Percentiles rank a stretch among this genome's conserved stretches.
Conservation (phyloP, 2,329 filamentous ascomycete species). For the Colletotrichum costaricense region DNA sequence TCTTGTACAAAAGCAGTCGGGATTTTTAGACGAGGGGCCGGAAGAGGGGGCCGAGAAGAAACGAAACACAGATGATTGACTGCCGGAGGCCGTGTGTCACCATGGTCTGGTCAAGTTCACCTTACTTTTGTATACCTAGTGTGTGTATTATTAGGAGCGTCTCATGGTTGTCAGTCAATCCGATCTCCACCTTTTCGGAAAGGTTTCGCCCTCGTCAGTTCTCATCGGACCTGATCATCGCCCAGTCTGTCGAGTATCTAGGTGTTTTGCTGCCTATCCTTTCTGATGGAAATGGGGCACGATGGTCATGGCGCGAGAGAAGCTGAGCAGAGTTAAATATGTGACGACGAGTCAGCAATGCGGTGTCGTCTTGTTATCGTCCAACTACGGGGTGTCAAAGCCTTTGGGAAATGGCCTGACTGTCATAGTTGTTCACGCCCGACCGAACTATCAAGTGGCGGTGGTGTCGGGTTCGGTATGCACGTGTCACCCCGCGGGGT, state of each 20-base stretch:
- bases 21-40: conserved; percentile 1
- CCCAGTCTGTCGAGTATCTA: background rate
- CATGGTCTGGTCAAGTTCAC: background rate
- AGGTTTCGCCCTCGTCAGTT: background rate
- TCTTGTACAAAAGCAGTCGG: conserved; percentile 3
- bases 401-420: conserved; percentile 9
- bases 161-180: background rate
- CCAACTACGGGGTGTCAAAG: background rate
- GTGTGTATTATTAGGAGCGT: conserved; percentile 7
- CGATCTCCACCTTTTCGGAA: background rate
- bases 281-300: background rate
- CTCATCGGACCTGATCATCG: background rate
- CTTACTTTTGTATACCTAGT: background rate
- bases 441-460: conserved; percentile 3
- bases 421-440: background rate
- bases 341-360: conserved; percentile 10
- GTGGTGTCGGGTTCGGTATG: conserved; percentile 1
- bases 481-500: background rate
- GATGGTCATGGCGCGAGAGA: background rate
- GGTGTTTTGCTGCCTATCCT: background rate
- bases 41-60: background rate
- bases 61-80: background rate
- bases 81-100: background rate
- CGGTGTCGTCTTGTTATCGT: background rate
- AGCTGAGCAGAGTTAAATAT: background rate